phyloP scores from a whole-genome alignment of 495 filamentous ascomycete genomes.

The Neurospora sp. region DNA sequence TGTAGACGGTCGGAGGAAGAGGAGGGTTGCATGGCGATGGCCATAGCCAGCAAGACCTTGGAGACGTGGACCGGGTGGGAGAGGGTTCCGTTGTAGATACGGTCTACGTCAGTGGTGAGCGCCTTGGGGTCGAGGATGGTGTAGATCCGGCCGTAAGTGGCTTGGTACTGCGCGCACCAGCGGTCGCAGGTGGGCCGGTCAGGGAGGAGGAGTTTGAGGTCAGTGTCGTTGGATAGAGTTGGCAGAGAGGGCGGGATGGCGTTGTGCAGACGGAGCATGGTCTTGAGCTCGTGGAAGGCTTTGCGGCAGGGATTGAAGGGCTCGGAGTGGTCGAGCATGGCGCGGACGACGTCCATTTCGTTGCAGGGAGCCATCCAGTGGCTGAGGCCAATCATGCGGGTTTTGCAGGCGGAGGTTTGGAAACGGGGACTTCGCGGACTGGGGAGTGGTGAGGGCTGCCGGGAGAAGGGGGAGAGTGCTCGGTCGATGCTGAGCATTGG shows the following conservation, averaged over 20 bases:
- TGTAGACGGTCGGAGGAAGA: constrained; percentile 4
- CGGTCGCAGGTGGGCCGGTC: constrained; percentile 6
- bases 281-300: constrained; percentile 12
- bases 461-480: background rate
- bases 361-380: constrained; percentile 16
- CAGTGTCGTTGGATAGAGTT: background rate
- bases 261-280: constrained; percentile 2
- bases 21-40: constrained; percentile 14
- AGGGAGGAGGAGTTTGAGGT: constrained; percentile 7
- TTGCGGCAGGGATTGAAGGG: constrained; percentile 10
- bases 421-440: background rate
- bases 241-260: background rate
- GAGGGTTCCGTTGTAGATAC: constrained; percentile 5
- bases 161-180: constrained; percentile 8
- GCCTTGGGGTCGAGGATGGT: constrained; percentile 8
- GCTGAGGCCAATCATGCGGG: constrained; percentile 13
- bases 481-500: background rate
- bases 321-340: constrained; percentile 10
- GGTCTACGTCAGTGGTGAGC: constrained; percentile 3
- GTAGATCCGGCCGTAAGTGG: constrained; percentile 13
- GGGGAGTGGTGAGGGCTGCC: background rate
- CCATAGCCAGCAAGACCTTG: constrained; percentile 7
- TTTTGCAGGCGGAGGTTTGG: constrained; percentile 7
- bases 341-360: constrained; percentile 11
- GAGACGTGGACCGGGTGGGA: constrained; percentile 7